phyloP scores from a whole-genome alignment of 78 protist genomes.

The Dictyostelium capitatum region DNA sequence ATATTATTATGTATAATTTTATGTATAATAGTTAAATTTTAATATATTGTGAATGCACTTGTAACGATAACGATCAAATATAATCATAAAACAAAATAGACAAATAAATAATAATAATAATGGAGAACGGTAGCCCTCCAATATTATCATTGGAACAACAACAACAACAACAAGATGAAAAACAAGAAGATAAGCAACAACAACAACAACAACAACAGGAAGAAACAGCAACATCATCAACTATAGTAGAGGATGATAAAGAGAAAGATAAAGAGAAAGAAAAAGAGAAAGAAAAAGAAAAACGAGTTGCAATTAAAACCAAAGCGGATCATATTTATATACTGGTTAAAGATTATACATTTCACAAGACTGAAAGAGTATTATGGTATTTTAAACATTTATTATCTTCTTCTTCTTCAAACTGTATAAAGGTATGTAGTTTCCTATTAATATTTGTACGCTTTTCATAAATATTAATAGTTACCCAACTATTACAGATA shows the following conservation, averaged over 20 bases:
- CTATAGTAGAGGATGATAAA: neutral
- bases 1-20: no score
- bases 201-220: neutral
- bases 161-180: neutral
- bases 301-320: neutral
- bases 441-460: neutral
- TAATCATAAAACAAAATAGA: no score
- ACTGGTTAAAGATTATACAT: slow-evolving; percentile 61
- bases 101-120: no score
- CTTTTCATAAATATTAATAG: no score
- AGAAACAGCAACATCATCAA: neutral
- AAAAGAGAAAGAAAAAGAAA: neutral
- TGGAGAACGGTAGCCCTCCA: neutral
- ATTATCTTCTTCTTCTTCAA: slow-evolving; percentile 30
- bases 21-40: no score
- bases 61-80: neutral
- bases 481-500: no score
- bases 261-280: neutral
- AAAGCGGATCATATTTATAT: slow-evolving; percentile 60
- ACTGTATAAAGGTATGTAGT: slow-evolving; percentile 12
- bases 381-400: slow-evolving; percentile 78
- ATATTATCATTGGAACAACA: neutral
- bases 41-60: no score
- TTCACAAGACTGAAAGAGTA: slow-evolving; percentile 55
- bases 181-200: neutral